A percentile compares a stretch with the other conserved stretches of the same genome.
Conservation (phyloP, 1,284 basidiomycete species). For the Volvariella surrecta region DNA sequence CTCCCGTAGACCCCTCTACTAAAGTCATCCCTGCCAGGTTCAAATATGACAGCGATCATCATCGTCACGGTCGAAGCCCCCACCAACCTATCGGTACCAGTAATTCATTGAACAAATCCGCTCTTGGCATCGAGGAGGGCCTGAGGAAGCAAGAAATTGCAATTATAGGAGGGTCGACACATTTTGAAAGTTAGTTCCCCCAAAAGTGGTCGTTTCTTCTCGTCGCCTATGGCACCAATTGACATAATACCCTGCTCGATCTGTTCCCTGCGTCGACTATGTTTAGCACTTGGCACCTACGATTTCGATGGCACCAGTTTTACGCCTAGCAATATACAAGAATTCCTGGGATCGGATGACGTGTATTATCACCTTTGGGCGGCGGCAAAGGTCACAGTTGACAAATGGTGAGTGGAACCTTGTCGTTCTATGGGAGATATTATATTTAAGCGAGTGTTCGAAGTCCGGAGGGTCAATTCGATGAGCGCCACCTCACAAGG, state of each 20-base stretch:
- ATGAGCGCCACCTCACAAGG: background rate
- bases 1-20: too few species aligned
- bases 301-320: constrained; percentile 9
- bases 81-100: background rate
- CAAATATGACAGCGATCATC: background rate
- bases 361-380: constrained; percentile 35
- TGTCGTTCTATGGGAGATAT: too few species aligned
- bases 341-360: constrained; percentile 9
- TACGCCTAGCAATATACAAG: constrained; percentile 21
- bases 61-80: too few species aligned
- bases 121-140: constrained; percentile 7
- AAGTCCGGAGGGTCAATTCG: background rate
- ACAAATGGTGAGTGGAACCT: constrained; percentile 22
- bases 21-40: too few species aligned
- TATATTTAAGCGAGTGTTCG: background rate
- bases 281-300: background rate
- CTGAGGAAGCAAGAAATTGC: constrained; percentile 12
- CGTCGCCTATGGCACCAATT: too few species aligned
- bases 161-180: background rate
- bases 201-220: too few species aligned
- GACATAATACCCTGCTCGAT: too few species aligned
- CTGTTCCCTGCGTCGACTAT: too few species aligned
- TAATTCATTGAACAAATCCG: background rate
- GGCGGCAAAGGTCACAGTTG: constrained; percentile 28
- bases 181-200: background rate